Conservation (phyloP, 768 basidiomycete genomes). For the Amanita jacksonii region DNA sequence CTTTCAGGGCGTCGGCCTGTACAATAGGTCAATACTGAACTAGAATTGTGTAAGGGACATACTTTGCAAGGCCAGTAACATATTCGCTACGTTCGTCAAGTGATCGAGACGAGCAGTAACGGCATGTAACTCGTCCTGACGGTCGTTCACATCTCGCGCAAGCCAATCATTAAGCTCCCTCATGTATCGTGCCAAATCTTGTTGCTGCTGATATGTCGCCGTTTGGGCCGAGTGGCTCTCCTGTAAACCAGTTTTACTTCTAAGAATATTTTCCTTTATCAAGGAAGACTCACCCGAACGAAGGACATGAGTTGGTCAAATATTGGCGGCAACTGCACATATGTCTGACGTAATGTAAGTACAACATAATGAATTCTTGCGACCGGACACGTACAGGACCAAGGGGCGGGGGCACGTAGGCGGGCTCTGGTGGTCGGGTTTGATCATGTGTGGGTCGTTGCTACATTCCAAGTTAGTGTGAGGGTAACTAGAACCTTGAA, state of each 20-base stretch:
- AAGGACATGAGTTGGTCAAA: conserved; percentile 67
- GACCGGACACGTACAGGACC: conserved; percentile 38
- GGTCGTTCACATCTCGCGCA: conserved; percentile 66
- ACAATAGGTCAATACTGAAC: no score
- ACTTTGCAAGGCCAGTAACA: conserved; percentile 27
- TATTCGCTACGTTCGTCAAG: conserved; percentile 34
- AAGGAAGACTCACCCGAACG: conserved; percentile 38
- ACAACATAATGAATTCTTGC: not conserved
- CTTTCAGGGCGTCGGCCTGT: conserved; percentile 3
- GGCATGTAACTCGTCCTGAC: conserved; percentile 62
- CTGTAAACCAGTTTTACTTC: conserved; percentile 26
- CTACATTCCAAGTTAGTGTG: not conserved
- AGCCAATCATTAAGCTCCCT: conserved; percentile 70
- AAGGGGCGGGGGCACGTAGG: conserved; percentile 37
- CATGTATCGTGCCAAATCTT: conserved; percentile 77
- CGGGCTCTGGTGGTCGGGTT: conserved; percentile 17
- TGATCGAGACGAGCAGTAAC: conserved; percentile 54
- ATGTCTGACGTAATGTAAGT: conserved; percentile 30
- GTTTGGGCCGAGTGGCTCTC: conserved; percentile 68
- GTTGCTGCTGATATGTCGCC: conserved; percentile 70
- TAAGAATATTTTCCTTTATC: not conserved
- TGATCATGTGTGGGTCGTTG: conserved; percentile 16
- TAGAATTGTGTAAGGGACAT: no score
- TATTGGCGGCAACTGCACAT: conserved; percentile 49
- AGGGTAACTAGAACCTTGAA: not conserved